A percentile compares a stretch with the other conserved stretches of the same genome.
Conservation (phyloP, 2,329 filamentous ascomycete genomes). For the Colletotrichum viniferum region DNA sequence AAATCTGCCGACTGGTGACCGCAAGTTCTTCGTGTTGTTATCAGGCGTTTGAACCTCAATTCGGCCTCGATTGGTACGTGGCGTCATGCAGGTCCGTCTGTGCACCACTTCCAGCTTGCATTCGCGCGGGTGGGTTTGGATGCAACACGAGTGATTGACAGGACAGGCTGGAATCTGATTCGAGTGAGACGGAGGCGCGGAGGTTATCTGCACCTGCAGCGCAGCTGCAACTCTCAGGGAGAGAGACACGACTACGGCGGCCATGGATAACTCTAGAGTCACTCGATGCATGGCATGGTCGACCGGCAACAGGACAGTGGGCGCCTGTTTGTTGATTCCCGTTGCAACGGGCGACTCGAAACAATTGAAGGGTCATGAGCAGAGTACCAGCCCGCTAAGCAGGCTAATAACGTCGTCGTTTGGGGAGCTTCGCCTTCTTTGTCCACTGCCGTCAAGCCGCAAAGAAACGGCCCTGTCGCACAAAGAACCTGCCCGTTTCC, state of each 20-base stretch:
- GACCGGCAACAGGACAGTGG: not conserved
- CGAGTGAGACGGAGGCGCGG: conserved; percentile 5
- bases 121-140: conserved; percentile 10
- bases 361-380: conserved; percentile 5
- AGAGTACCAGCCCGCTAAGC: not conserved
- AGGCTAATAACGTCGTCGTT: not conserved
- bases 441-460: not conserved
- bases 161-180: conserved; percentile 11
- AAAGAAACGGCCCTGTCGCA: not conserved
- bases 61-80: conserved; percentile 16
- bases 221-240: conserved; percentile 21
- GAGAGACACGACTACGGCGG: not conserved
- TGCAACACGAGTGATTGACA: conserved; percentile 16
- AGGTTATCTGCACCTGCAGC: not conserved
- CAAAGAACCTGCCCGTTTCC: not conserved
- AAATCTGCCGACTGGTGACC: not conserved
- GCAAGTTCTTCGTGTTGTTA: not conserved
- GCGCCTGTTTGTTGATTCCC: conserved; percentile 8
- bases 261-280: not conserved
- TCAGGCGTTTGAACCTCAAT: conserved; percentile 1
- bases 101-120: conserved; percentile 16
- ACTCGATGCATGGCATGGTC: not conserved
- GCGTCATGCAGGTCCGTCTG: conserved; percentile 24
- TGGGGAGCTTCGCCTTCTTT: conserved; percentile 13
- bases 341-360: conserved; percentile 12